A percentile compares a stretch with the other conserved stretches of the same genome.
phyloP scores from a whole-genome alignment of 2,329 filamentous ascomycete species.

The Epichloe bromicola region DNA sequence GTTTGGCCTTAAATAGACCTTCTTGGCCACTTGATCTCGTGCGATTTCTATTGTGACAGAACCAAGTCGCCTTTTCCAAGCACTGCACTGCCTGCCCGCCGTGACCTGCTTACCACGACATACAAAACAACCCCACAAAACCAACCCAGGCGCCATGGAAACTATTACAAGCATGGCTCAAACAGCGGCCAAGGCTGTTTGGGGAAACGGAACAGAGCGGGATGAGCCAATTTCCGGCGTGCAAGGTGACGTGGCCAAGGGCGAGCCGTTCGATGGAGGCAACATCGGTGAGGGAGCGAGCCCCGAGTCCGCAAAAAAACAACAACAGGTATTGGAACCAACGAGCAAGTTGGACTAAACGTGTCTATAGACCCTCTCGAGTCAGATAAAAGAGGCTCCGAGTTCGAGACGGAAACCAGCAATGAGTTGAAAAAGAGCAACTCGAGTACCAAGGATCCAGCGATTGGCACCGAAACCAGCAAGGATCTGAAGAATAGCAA shows the following conservation, averaged over 20 bases:
- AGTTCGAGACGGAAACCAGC: neutral
- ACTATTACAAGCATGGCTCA: conserved; percentile 43
- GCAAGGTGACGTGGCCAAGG: conserved; percentile 50
- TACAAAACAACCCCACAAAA: neutral
- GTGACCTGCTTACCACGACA: neutral
- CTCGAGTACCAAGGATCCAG: neutral
- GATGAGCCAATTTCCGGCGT: conserved; percentile 61
- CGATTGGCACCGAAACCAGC: neutral
- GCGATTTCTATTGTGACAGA: too few relatives aligned
- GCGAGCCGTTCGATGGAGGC: conserved; percentile 67
- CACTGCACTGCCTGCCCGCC: neutral
- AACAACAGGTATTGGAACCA: too few relatives aligned
- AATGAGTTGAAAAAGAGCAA: neutral
- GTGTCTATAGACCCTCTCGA: neutral
- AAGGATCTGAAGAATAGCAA: neutral
- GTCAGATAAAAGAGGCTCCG: neutral
- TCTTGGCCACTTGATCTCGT: neutral
- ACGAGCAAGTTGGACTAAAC: too few relatives aligned
- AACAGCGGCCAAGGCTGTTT: conserved; percentile 28
- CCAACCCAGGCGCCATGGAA: conserved; percentile 37
- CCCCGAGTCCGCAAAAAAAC: neutral
- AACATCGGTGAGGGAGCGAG: conserved; percentile 43
- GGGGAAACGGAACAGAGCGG: conserved; percentile 26
- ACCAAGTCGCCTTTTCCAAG: neutral
- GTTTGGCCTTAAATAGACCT: neutral